Percentiles rank a stretch among this genome's conserved stretches.
phyloP scores from a whole-genome alignment of 805 yeast genomes.

The Pichia rugopelliculosa region DNA sequence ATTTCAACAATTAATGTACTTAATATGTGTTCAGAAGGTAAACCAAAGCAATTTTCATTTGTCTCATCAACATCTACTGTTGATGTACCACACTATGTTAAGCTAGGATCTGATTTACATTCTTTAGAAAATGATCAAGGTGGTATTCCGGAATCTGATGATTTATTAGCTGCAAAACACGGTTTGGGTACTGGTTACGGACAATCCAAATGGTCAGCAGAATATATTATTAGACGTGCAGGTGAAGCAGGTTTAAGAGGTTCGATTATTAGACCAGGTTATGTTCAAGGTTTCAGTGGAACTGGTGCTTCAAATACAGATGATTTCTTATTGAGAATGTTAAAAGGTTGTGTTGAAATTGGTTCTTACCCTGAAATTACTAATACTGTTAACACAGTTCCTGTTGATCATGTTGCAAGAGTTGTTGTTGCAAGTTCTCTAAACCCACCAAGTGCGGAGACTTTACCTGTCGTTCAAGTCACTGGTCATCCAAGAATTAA shows the following conservation, averaged over 20 bases:
- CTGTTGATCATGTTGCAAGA: slow-evolving; percentile 96
- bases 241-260: slow-evolving; percentile 86
- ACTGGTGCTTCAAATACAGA: slow-evolving; percentile 94
- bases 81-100: slow-evolving; percentile 75
- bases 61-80: slow-evolving; percentile 94
- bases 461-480: slow-evolving; percentile 75
- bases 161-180: slow-evolving; percentile 66
- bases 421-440: slow-evolving; percentile 79
- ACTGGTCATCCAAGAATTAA: slow-evolving; percentile 92
- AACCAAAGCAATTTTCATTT: slow-evolving; percentile 79
- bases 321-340: slow-evolving; percentile 88
- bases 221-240: slow-evolving; percentile 78
- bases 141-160: slow-evolving; percentile 81
- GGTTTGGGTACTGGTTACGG: slow-evolving; percentile 95
- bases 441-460: slow-evolving; percentile 56
- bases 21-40: slow-evolving; percentile 69
- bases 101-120: slow-evolving; percentile 63
- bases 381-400: slow-evolving; percentile 91
- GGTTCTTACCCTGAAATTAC: slow-evolving; percentile 79
- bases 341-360: slow-evolving; percentile 89
- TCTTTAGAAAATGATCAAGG: slow-evolving; percentile 59
- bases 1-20: slow-evolving; percentile 78
- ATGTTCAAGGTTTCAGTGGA: slow-evolving; percentile 76
- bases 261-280: slow-evolving; percentile 90
- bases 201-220: slow-evolving; percentile 97